A percentile compares a stretch with the other conserved stretches of the same genome.
Evolutionary conservation across 129 eudicot species (phyloP).

Genomic region (Kitagawia praeruptora): DNA sequence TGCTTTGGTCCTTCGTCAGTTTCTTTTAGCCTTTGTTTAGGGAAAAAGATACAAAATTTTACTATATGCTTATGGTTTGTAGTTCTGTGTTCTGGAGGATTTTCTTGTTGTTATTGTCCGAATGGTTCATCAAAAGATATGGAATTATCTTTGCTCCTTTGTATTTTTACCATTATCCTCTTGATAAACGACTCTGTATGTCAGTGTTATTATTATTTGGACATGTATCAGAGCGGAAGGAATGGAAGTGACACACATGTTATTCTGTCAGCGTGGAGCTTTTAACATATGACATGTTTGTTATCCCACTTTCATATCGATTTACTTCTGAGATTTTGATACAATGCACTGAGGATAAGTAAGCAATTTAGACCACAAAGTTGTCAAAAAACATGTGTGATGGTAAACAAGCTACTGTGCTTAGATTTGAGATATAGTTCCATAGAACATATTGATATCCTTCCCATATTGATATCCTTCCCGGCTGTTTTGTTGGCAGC

Average conservation of each 20-base stretch:
- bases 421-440: neutral
- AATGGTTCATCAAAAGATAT: neutral
- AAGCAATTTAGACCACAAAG: neutral
- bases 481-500: neutral
- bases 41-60: neutral
- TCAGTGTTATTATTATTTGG: neutral
- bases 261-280: neutral
- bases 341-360: neutral
- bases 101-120: neutral
- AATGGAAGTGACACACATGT: neutral
- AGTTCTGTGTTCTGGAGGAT: neutral
- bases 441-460: neutral
- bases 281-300: neutral
- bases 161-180: neutral
- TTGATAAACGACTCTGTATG: neutral
- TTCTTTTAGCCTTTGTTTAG: neutral
- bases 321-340: neutral
- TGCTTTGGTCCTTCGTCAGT: neutral
- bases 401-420: neutral
- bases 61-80: neutral
- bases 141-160: neutral
- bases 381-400: neutral
- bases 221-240: neutral
- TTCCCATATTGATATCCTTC: neutral
- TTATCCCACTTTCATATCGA: neutral